A percentile compares a stretch with the other conserved stretches of the same genome.
phyloP scores from a whole-genome alignment of 2,329 filamentous ascomycete species.

The Verticillium alfalfae region DNA sequence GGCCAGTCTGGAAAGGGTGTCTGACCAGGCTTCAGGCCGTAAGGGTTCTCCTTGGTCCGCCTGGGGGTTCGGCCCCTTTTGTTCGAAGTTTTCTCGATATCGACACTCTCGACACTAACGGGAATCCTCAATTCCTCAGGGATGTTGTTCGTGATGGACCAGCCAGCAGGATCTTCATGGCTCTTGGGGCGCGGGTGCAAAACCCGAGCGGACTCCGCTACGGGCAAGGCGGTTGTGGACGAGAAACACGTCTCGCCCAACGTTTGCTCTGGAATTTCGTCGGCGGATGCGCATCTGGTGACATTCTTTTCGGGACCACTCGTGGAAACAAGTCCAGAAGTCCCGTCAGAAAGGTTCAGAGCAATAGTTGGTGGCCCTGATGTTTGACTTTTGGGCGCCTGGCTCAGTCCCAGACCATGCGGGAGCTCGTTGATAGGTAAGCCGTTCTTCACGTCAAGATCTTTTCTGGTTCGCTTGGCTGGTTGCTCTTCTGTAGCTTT shows the following conservation, averaged over 20 bases:
- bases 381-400: neutral
- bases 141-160: neutral
- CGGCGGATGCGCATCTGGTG: neutral
- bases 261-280: neutral
- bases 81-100: neutral
- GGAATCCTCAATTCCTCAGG: neutral
- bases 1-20: slow-evolving; percentile 65
- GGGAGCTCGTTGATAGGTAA: slow-evolving; percentile 2
- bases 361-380: neutral
- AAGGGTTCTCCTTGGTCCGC: slow-evolving; percentile 28
- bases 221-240: no score
- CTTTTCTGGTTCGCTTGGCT: neutral
- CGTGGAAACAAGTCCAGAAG: neutral
- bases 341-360: no score
- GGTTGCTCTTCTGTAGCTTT: neutral
- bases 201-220: no score
- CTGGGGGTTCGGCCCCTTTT: slow-evolving; percentile 15
- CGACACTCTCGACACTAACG: neutral
- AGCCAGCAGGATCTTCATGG: neutral
- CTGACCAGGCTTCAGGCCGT: slow-evolving; percentile 47
- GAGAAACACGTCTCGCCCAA: neutral
- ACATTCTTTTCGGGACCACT: neutral
- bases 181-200: neutral
- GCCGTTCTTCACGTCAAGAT: neutral
- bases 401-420: slow-evolving; percentile 11